Evolutionary conservation across 495 filamentous ascomycete genomes (phyloP), one percentile per base, ranked within the genome.

Genomic region (Xylaria palmicola): DNA sequence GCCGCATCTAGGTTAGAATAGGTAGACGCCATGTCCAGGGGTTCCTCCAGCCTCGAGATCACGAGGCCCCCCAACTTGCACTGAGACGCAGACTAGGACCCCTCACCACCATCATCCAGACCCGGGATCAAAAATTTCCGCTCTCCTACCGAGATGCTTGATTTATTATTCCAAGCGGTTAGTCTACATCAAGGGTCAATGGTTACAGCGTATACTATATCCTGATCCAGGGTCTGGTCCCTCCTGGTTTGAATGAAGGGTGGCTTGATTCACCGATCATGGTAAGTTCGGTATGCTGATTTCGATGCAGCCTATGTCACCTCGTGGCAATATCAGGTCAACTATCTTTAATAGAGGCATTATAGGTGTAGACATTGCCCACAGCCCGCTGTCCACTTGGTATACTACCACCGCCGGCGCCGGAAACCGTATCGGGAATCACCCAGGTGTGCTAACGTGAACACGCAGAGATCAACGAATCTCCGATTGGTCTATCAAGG

Each of bases 381-480:
- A 36, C 36, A 15, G 29, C 15, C 2, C 13, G 1, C 30, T n/a
- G n/a, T 2, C 17, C 29, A 6, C 8, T 32, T 39, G 51, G 51
- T 41, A 54, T 54, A 44, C 53, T 39, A 56, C 53, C 53, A 44
- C 34, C 53, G 4, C 37, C 53, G 39, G 53, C 15, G 8, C 53
- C 24, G 53, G 37, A 34, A 26, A 2, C 53, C 39, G 10, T 44
- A 56, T 43, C 39, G 27, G 39, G 53, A 56, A 56, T 15, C 39
- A 56, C 29, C 9, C 4, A 56, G 24, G 27, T 19, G 7, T 56
- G 26, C 39, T 32, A 30, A 27, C 27, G 39, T 12, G 17, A 43
- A 56, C 27, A 19, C n/a, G 12, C 13, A 19, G n/a, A 44, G 37
- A 44, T 44, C 39, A 32, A 44, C 20, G 44, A 44, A 12, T 30